These are phyloP conservation scores for Iris macrosiphon DNA, from an alignment of 106 monocot genomes.

Conservation along the genomic window DNA sequence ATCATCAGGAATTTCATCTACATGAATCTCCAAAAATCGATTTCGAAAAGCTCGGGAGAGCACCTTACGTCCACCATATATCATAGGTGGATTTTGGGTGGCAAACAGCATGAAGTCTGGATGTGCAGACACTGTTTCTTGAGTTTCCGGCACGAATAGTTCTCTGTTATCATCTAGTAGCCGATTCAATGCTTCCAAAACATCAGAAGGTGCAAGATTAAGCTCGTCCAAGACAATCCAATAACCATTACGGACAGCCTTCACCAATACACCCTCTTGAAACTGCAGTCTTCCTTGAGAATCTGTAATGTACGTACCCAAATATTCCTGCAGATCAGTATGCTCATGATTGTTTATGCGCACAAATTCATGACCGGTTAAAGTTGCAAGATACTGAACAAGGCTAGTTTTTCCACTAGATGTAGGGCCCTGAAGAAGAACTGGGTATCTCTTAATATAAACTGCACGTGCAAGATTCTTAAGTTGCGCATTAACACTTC, in stretches of 20 bases:
- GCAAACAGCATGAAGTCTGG: constrained; percentile 97
- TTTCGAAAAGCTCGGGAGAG: constrained; percentile 97
- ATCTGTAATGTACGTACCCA: constrained; percentile 81
- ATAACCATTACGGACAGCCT: constrained; percentile 82
- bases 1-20: constrained; percentile 98
- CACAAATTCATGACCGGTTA: constrained; percentile 85
- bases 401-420: constrained; percentile 99
- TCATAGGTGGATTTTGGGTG: constrained; percentile 86
- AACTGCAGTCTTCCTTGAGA: constrained; percentile 75
- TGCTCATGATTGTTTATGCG: constrained; percentile 99
- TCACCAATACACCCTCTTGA: constrained; percentile 90
- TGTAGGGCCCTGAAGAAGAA: constrained; percentile 95
- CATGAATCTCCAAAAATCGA: constrained; percentile 90
- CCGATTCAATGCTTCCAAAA: constrained; percentile 87
- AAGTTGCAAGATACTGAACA: constrained; percentile 70
- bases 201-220: constrained; percentile 98
- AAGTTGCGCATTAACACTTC: constrained; percentile 70
- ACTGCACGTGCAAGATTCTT: constrained; percentile 88
- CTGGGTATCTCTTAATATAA: constrained; percentile 85
- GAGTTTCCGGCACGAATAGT: constrained; percentile 86
- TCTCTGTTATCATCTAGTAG: constrained; percentile 94
- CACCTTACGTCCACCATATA: constrained; percentile 93
- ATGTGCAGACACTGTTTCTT: constrained; percentile 77
- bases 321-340: constrained; percentile 96
- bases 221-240: constrained; percentile 98